Evolutionary conservation across 1,139 yeast genomes (phyloP).

Genomic region (Kodamaea fungicola): DNA sequence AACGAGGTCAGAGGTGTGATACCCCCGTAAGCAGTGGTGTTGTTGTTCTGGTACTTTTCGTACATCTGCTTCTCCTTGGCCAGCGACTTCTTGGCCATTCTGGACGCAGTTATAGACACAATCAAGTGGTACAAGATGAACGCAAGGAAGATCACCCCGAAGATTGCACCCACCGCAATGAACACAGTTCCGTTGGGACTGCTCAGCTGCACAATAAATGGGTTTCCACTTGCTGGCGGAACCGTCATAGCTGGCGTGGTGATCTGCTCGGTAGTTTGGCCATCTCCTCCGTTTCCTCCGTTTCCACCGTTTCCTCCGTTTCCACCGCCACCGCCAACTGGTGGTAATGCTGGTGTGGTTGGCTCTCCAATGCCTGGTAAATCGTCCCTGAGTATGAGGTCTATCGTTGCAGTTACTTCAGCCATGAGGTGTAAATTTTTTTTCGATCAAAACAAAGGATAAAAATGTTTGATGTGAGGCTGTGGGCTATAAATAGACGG

Average conservation of each 20-base stretch:
- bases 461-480: no score
- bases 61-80: slow-evolving; percentile 31
- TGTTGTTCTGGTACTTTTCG: slow-evolving; percentile 37
- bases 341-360: slow-evolving; percentile 2
- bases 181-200: slow-evolving; percentile 75
- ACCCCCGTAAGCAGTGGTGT: slow-evolving; percentile 34
- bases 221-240: slow-evolving; percentile 59
- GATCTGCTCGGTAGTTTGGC: slow-evolving; percentile 9
- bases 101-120: slow-evolving; percentile 35
- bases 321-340: slow-evolving; percentile 4
- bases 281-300: background rate
- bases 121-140: slow-evolving; percentile 40
- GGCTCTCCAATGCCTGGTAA: slow-evolving; percentile 6
- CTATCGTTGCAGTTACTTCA: slow-evolving; percentile 7
- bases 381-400: slow-evolving; percentile 14
- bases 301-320: slow-evolving; percentile 3
- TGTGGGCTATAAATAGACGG: no score
- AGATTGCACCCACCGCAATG: slow-evolving; percentile 71
- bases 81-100: slow-evolving; percentile 35
- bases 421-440: no score
- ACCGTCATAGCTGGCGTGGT: slow-evolving; percentile 62
- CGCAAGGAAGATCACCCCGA: slow-evolving; percentile 51
- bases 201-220: slow-evolving; percentile 50
- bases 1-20: slow-evolving; percentile 16
- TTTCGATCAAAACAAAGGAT: no score